phyloP scores from a whole-genome alignment of 306 rosid species.

The Amphicarpaea edgeworthii region DNA sequence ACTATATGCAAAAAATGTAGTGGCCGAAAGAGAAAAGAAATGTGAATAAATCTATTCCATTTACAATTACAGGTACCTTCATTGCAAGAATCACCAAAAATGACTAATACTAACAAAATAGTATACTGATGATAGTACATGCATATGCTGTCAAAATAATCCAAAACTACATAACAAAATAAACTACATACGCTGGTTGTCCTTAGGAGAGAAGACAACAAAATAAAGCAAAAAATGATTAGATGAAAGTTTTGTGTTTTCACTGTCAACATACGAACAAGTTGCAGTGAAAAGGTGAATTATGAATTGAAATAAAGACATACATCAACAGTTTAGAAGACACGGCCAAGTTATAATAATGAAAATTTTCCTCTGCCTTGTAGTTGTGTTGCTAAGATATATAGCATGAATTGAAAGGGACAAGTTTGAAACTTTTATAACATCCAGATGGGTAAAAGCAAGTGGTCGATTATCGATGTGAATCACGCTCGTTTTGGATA shows the following conservation, averaged over 20 bases:
- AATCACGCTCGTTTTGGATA: constrained; percentile 50
- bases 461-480: constrained; percentile 40
- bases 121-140: constrained; percentile 13
- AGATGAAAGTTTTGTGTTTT: not conserved
- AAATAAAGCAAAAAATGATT: not conserved
- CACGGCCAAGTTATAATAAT: constrained; percentile 35
- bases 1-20: not conserved
- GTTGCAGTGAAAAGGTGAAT: constrained; percentile 42
- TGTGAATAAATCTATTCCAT: not conserved
- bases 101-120: not conserved
- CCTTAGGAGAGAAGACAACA: constrained; percentile 19
- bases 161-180: constrained; percentile 26
- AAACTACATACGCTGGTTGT: not conserved
- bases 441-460: constrained; percentile 30
- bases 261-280: constrained; percentile 19
- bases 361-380: not conserved
- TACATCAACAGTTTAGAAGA: constrained; percentile 20
- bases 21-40: not conserved
- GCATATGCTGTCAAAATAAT: constrained; percentile 11
- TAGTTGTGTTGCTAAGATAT: constrained; percentile 13
- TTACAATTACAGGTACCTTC: not conserved
- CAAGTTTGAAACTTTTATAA: constrained; percentile 34
- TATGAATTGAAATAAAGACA: constrained; percentile 43
- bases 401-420: constrained; percentile 42
- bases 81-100: constrained; percentile 20